Conservation (phyloP, 202 grass and related monocot species). For the Saccharum hybrid region DNA sequence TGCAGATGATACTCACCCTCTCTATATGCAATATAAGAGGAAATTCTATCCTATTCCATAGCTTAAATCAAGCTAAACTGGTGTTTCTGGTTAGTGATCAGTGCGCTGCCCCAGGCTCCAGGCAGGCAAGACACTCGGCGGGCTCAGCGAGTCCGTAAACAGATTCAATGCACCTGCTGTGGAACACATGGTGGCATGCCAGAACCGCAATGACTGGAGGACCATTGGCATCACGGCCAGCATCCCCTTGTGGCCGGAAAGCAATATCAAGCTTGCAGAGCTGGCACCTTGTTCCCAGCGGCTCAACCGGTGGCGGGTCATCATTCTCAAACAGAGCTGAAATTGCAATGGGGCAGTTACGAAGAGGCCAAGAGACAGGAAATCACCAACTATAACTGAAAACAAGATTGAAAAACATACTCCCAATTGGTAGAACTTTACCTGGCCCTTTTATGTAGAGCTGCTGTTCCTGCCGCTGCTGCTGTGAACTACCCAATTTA, state of each 20-base stretch:
- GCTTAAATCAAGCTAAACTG: slow-evolving; percentile 27
- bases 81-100: slow-evolving; percentile 26
- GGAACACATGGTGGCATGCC: slow-evolving; percentile 55
- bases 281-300: slow-evolving; percentile 47
- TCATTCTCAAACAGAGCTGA: slow-evolving; percentile 44
- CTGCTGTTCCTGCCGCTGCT: not conserved
- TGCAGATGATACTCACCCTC: slow-evolving; percentile 14
- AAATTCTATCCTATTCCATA: slow-evolving; percentile 1
- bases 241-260: slow-evolving; percentile 32
- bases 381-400: not conserved
- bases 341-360: slow-evolving; percentile 16
- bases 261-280: slow-evolving; percentile 54
- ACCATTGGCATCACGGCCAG: slow-evolving; percentile 10
- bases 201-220: slow-evolving; percentile 50
- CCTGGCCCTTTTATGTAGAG: slow-evolving; percentile 58
- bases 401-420: slow-evolving; percentile 7
- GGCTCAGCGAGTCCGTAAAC: slow-evolving; percentile 50
- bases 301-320: slow-evolving; percentile 38
- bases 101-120: slow-evolving; percentile 4
- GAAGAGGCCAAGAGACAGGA: not conserved
- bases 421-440: slow-evolving; percentile 24
- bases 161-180: slow-evolving; percentile 51
- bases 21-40: slow-evolving; percentile 42
- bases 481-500: slow-evolving; percentile 32
- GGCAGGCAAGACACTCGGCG: slow-evolving; percentile 43